Evolutionary conservation across 441 rosid species (phyloP).

Genomic region (Cnidoscolus chayamansa): DNA sequence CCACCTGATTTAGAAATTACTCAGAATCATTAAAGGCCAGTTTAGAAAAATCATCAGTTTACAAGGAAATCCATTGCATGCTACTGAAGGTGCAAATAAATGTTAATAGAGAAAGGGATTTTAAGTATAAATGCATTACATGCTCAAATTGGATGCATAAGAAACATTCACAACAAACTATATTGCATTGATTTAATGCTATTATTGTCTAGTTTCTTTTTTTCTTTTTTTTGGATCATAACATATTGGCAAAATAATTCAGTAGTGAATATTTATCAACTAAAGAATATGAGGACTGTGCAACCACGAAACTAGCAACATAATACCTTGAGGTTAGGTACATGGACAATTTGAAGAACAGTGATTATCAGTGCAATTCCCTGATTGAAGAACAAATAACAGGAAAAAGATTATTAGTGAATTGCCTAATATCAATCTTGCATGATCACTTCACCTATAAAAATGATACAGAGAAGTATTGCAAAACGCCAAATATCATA

Average conservation of each 20-base stretch:
- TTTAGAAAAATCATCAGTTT: neutral
- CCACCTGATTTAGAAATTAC: conserved; percentile 51
- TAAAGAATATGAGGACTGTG: neutral
- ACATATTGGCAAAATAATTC: neutral
- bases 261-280: neutral
- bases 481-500: neutral
- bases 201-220: neutral
- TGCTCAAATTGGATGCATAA: neutral
- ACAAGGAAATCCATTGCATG: neutral
- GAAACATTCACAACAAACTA: neutral
- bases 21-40: conserved; percentile 1
- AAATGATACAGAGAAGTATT: neutral
- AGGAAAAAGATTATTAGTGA: conserved; percentile 20
- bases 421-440: conserved; percentile 3
- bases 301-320: neutral
- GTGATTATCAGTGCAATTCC: conserved; percentile 93
- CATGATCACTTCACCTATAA: conserved; percentile 2
- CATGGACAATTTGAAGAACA: conserved; percentile 87
- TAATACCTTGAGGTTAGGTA: conserved; percentile 94
- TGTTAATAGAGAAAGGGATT: neutral
- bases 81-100: neutral
- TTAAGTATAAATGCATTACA: neutral
- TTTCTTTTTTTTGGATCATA: neutral
- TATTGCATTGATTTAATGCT: neutral
- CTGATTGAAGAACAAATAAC: conserved; percentile 38